Evolutionary conservation across 306 rosid species (phyloP), one percentile per base, ranked within the genome.

Genomic region (Purshia tridentata): DNA sequence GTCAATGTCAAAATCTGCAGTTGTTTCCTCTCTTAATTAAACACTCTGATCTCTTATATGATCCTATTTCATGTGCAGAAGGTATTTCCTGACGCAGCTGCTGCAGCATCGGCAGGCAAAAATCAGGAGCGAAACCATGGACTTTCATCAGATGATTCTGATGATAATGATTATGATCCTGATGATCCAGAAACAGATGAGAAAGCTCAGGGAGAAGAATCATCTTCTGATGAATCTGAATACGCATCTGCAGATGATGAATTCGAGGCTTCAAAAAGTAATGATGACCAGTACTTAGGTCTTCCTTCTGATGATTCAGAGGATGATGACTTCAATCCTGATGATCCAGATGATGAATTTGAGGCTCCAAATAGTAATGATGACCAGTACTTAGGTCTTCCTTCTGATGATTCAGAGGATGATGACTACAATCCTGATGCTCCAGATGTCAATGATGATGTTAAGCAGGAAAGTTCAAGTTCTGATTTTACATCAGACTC

Each of bases 401-500:
- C 99, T 73, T 95, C 97, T 72, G 98, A 91, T 40, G 97, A 90
- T 72, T 95, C 99, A 19, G 98, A 87, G 72, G 99, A 95, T 78
- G 82, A 86, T 69, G 90, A 91, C 75, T 95, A 15, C 78, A 80
- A 91, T 76, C 99, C 99, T 37, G 37, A 73, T 73, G 88, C 83
- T 78, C 80, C 78, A 72, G 91, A 77, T 57, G 52, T 42, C 61
- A 84, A 67, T 42, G 81, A 35, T 45, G 80, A 69, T 68, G 84
- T 51, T 22, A 62, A 72, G 40, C 78, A 80, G 72, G 87, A 82
- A 84, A 88, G 91, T 81, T 95, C 97, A 67, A 87, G 90, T 79
- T 95, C 98, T 77, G 98, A 95, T 79, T 91, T 91, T 79, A 84
- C 97, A 1, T 95, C 99, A 20, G 99, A 91, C 77, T 88, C 97